A percentile compares a stretch with the other conserved stretches of the same genome.
Conservation (phyloP, 208 protist genomes). For the Kentomonas sorsogonicus region DNA sequence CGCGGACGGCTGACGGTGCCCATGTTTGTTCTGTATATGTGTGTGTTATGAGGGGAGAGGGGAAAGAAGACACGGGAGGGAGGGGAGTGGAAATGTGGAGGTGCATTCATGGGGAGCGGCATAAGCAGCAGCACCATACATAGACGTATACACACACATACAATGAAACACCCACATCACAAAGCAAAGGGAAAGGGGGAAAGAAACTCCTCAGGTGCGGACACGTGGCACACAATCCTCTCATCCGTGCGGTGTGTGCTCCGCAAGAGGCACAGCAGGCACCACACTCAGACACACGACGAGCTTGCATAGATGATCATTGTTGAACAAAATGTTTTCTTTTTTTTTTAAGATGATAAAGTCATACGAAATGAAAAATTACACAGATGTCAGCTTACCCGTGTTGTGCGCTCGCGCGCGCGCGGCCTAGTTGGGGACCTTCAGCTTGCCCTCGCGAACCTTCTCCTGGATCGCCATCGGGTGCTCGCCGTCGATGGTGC, state of each 20-base stretch:
- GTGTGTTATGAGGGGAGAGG: slow-evolving; percentile 9
- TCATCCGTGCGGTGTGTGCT: too few relatives aligned
- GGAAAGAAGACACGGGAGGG: slow-evolving; percentile 8
- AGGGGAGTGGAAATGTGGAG: slow-evolving; percentile 1
- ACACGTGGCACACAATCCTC: too few relatives aligned
- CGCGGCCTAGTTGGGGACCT: slow-evolving; percentile 62
- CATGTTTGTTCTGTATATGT: slow-evolving; percentile 24
- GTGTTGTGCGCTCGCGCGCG: too few relatives aligned
- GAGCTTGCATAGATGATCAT: neutral
- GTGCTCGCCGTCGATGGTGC: slow-evolving; percentile 95
- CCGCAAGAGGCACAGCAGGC: too few relatives aligned
- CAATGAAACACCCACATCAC: slow-evolving; percentile 14
- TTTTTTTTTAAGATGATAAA: slow-evolving; percentile 18
- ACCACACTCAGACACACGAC: neutral
- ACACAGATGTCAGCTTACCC: too few relatives aligned
- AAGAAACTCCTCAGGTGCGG: slow-evolving; percentile 8
- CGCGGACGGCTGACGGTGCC: slow-evolving; percentile 79
- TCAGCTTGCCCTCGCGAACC: slow-evolving; percentile 93
- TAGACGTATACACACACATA: neutral
- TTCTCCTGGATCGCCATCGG: slow-evolving; percentile 92
- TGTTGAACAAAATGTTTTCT: slow-evolving; percentile 10
- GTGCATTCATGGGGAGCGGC: too few relatives aligned
- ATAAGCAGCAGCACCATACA: too few relatives aligned
- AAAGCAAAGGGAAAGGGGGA: slow-evolving; percentile 6
- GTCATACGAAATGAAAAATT: slow-evolving; percentile 54